phyloP scores from a whole-genome alignment of 2,329 filamentous ascomycete genomes.

The Talaromyces amestolkiae region DNA sequence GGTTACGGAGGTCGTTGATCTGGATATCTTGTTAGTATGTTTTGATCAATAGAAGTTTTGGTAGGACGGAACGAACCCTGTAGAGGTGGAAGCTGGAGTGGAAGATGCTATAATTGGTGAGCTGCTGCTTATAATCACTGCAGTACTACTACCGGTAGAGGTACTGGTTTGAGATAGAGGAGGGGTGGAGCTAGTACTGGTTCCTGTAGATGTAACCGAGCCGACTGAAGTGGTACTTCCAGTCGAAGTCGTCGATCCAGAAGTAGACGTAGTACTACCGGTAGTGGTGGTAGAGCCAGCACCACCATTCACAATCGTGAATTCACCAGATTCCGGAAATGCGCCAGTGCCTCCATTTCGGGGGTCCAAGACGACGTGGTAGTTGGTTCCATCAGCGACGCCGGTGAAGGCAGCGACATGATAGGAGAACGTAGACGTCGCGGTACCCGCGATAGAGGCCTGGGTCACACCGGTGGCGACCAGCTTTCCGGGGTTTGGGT shows the following conservation, averaged over 20 bases:
- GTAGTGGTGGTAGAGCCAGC: conserved; percentile 5
- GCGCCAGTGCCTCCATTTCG: conserved; percentile 1
- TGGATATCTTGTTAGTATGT: background rate
- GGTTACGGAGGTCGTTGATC: conserved; percentile 1
- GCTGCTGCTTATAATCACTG: conserved; percentile 8
- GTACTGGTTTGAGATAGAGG: background rate
- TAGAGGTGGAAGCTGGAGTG: background rate
- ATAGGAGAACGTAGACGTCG: conserved; percentile 13
- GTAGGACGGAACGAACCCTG: background rate
- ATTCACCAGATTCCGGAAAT: conserved; percentile 14
- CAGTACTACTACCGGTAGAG: background rate
- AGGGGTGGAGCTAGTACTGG: conserved; percentile 14
- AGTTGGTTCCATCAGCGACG: conserved; percentile 13
- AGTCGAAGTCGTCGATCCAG: background rate
- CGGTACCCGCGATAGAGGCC: background rate
- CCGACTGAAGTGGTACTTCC: background rate
- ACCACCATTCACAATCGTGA: conserved; percentile 16
- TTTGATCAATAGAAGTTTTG: background rate
- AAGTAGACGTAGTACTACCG: background rate
- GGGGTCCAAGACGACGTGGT: conserved; percentile 16
- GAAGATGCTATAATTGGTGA: conserved; percentile 15
- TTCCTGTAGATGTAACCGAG: background rate
- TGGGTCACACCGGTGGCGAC: conserved; percentile 16
- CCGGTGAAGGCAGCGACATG: conserved; percentile 13
- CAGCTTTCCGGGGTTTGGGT: conserved; percentile 8